Evolutionary conservation across 331 rosid genomes (phyloP).

Genomic region (Pyrus hybrid): DNA sequence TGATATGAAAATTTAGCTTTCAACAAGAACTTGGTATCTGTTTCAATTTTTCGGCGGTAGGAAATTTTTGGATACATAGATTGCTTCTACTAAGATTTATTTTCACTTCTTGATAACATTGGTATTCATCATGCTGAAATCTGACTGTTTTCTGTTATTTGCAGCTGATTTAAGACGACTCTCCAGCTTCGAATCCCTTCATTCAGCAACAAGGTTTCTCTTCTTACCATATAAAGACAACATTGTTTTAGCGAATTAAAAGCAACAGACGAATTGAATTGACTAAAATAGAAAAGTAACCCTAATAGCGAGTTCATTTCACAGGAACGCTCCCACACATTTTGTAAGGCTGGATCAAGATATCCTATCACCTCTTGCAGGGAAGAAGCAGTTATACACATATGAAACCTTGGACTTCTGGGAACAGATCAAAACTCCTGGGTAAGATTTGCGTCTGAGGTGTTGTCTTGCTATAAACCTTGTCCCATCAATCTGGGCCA

Average conservation of each 20-base stretch:
- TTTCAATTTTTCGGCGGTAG: not conserved
- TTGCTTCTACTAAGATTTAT: not conserved
- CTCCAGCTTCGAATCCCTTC: conserved; percentile 91
- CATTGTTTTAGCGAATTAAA: too few species aligned
- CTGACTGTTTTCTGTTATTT: conserved; percentile 13
- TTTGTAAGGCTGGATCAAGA: conserved; percentile 96
- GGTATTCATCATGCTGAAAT: conserved; percentile 6
- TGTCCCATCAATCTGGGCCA: conserved; percentile 1
- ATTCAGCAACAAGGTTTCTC: conserved; percentile 62
- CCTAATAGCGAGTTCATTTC: conserved; percentile 4
- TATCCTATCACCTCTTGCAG: conserved; percentile 91
- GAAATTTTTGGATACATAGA: not conserved
- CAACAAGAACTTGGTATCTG: not conserved
- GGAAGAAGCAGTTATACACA: conserved; percentile 81
- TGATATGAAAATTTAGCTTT: not conserved
- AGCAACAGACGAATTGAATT: not conserved
- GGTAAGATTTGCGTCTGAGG: conserved; percentile 31
- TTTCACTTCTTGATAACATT: not conserved
- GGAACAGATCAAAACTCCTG: conserved; percentile 99
- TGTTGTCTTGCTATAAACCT: conserved; percentile 1
- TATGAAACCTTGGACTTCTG: conserved; percentile 81
- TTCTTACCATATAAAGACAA: not conserved
- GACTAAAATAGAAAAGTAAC: not conserved
- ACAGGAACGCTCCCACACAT: conserved; percentile 62
- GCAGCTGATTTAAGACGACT: conserved; percentile 86